Evolutionary conservation across 441 rosid species (phyloP).

Genomic region (Adansonia grandidieri): DNA sequence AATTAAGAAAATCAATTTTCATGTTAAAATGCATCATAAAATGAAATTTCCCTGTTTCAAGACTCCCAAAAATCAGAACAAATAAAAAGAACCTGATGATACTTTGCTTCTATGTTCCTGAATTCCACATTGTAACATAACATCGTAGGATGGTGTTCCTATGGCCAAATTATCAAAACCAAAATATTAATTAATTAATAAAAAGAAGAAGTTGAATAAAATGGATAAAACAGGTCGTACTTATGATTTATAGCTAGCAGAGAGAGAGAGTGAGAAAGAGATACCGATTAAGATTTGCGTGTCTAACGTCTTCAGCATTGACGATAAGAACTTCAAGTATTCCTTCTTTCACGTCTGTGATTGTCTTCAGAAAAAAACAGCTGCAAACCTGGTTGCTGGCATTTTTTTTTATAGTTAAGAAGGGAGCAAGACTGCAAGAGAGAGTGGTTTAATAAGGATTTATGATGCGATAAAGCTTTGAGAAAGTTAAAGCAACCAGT

Average conservation of each 20-base stretch:
- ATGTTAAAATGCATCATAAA: too few species aligned
- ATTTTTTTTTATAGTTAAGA: neutral
- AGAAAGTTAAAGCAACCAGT: constrained; percentile 27
- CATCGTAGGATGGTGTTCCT: constrained; percentile 69
- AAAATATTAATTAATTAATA: neutral
- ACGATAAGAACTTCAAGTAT: constrained; percentile 74
- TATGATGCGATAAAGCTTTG: neutral
- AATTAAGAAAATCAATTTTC: too few species aligned
- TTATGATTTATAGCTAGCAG: neutral
- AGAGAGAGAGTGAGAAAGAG: constrained; percentile 13
- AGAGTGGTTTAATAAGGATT: constrained; percentile 3
- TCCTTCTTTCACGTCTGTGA: constrained; percentile 53
- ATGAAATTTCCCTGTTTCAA: too few species aligned
- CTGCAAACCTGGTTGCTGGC: neutral
- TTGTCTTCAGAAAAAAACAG: constrained; percentile 10
- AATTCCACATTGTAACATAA: constrained; percentile 65
- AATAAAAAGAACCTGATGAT: constrained; percentile 61
- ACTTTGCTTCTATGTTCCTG: constrained; percentile 59
- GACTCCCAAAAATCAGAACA: too few species aligned
- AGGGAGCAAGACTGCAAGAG: constrained; percentile 8
- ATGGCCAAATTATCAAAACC: constrained; percentile 23
- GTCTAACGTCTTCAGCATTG: constrained; percentile 73
- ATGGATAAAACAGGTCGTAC: neutral
- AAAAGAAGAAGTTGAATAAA: neutral
- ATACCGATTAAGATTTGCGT: constrained; percentile 63